Evolutionary conservation across 2,329 filamentous ascomycete species (phyloP).

Genomic region (Alternaria metachromatica): DNA sequence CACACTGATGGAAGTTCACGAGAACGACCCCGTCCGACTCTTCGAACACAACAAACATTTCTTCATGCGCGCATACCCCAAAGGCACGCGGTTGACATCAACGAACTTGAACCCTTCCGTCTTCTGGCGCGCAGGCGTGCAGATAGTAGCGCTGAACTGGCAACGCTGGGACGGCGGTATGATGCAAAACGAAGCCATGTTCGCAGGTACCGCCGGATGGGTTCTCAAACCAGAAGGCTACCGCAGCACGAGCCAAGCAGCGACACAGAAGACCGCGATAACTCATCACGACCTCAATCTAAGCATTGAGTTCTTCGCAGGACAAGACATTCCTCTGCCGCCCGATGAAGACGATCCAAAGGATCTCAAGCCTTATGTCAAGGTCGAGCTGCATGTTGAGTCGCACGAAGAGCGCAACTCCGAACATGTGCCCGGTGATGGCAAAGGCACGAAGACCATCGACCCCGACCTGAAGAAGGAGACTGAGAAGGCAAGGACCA

Average conservation of each 20-base stretch:
- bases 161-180: slow-evolving; percentile 89
- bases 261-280: slow-evolving; percentile 55
- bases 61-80: slow-evolving; percentile 88
- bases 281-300: slow-evolving; percentile 67
- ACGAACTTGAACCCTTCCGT: slow-evolving; percentile 85
- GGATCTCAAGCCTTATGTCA: slow-evolving; percentile 76
- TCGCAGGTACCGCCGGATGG: slow-evolving; percentile 81
- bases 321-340: slow-evolving; percentile 75
- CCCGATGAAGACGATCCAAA: slow-evolving; percentile 59
- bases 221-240: slow-evolving; percentile 82
- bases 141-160: slow-evolving; percentile 94
- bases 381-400: slow-evolving; percentile 82
- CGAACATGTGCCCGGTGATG: slow-evolving; percentile 53
- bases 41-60: slow-evolving; percentile 83
- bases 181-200: slow-evolving; percentile 97
- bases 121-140: slow-evolving; percentile 88
- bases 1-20: slow-evolving; percentile 70
- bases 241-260: slow-evolving; percentile 53
- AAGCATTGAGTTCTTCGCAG: slow-evolving; percentile 75
- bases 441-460: slow-evolving; percentile 27
- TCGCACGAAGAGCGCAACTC: slow-evolving; percentile 59
- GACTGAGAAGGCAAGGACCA: slow-evolving; percentile 53
- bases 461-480: slow-evolving; percentile 39
- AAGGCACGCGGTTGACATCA: slow-evolving; percentile 78
- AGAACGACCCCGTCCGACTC: slow-evolving; percentile 62